Evolutionary conservation across 208 protist genomes (phyloP), one percentile per base, ranked within the genome.

Genomic region (Novymonas esmeraldas): DNA sequence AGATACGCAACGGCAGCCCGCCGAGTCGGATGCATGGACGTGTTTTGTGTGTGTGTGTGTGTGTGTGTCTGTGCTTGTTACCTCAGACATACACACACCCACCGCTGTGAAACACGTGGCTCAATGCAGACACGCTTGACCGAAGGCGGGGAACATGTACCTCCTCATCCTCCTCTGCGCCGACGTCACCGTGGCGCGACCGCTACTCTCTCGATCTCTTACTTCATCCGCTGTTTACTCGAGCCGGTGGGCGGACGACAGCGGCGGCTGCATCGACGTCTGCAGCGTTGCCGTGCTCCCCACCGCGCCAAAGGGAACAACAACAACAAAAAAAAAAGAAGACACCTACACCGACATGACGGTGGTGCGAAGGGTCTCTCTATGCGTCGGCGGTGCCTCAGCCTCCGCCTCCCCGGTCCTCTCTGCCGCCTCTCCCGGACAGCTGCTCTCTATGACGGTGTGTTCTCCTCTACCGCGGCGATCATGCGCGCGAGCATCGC

Each of bases 401-500:
- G 7, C 39, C 6, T 33, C 26, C 31, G 14, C 1, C 14, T 16
- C 38, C 24, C 56, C 16, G 3, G 1, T 7, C 6, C n/a, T 22
- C 7, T 20, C 28, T 36, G 6, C 9, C 44, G 13, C 22, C 11
- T 18, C 34, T 14, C 31, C 41, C 6, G 16, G 11, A 22, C 10
- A 6, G 36, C 38, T 28, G 9, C 10, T 39, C 20, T 70, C 64
- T 79, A 73, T 79, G 59, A 45, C 31, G 48, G 38, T 24, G 45
- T 63, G 26, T 60, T 75, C 44, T 73, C 70, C 57, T 73, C 70
- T 50, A 78, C 70, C 26, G 65, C 72, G 29, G 55, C 57, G 11
- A 89, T 80, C 26, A 96, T 93, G 34, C 84, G 72, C 11, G 88
- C 86, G 36, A 96, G 78, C 88, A 94, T 93, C 31, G 84, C 73